Conservation (phyloP, 164 flowering plant genomes). For the Hamamelis virginiana region DNA sequence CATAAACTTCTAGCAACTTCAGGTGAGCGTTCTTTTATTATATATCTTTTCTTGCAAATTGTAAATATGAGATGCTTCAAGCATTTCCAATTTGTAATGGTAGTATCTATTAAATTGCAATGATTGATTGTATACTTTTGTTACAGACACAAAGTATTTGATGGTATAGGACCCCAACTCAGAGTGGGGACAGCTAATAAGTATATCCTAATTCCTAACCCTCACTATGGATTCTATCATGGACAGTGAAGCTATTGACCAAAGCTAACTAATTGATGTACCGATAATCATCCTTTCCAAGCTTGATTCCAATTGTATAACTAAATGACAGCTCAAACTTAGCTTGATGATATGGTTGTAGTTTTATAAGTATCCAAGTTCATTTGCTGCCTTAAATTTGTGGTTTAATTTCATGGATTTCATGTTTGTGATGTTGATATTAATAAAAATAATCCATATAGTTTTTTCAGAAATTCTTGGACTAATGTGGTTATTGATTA, state of each 20-base stretch:
- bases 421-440: background rate
- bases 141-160: no score
- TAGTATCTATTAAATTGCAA: background rate
- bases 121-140: background rate
- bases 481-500: background rate
- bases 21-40: conserved; percentile 39
- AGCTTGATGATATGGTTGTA: no score
- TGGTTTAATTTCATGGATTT: no score
- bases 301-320: background rate
- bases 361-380: background rate
- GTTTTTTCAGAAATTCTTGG: background rate
- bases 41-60: background rate
- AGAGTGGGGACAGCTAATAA: background rate
- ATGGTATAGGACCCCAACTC: background rate
- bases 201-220: no score
- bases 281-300: no score
- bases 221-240: no score
- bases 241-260: background rate
- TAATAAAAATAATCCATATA: background rate
- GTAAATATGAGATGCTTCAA: background rate
- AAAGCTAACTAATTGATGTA: no score
- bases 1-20: conserved; percentile 86
- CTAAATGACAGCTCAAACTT: no score
- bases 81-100: background rate
- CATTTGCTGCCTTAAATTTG: background rate